Evolutionary conservation across 202 grass and related monocot species (phyloP).

Genomic region (Panicum hallii): DNA sequence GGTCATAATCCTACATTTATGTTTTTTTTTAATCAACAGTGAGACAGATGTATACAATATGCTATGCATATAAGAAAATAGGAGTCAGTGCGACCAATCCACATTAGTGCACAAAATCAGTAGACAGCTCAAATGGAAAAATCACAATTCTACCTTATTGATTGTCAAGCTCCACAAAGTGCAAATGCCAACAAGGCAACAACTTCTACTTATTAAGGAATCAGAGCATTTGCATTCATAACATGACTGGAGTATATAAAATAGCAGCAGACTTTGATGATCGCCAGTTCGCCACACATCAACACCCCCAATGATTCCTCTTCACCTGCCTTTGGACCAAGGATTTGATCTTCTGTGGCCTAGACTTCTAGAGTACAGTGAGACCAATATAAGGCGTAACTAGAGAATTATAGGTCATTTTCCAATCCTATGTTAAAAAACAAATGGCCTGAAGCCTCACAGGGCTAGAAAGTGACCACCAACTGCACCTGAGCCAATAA

Average conservation of each 20-base stretch:
- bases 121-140: conserved; percentile 28
- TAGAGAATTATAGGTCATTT: conserved; percentile 12
- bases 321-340: not conserved
- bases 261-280: conserved; percentile 7
- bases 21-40: conserved; percentile 7
- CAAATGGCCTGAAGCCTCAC: conserved; percentile 17
- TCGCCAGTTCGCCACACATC: conserved; percentile 13
- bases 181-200: not conserved
- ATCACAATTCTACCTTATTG: conserved; percentile 26
- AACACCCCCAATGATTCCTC: conserved; percentile 2
- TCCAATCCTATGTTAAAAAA: conserved; percentile 20
- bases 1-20: conserved; percentile 35
- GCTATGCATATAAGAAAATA: conserved; percentile 23
- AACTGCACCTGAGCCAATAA: conserved; percentile 28
- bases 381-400: not conserved
- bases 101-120: conserved; percentile 14
- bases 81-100: not conserved
- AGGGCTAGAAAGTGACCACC: conserved; percentile 36
- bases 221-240: conserved; percentile 20
- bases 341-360: not conserved
- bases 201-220: conserved; percentile 17
- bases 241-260: not conserved
- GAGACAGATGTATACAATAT: not conserved
- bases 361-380: not conserved
- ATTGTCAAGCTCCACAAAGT: conserved; percentile 37